Evolutionary conservation across 345 rosid genomes (phyloP).

Genomic region (Cardamine chenopodiifolia): DNA sequence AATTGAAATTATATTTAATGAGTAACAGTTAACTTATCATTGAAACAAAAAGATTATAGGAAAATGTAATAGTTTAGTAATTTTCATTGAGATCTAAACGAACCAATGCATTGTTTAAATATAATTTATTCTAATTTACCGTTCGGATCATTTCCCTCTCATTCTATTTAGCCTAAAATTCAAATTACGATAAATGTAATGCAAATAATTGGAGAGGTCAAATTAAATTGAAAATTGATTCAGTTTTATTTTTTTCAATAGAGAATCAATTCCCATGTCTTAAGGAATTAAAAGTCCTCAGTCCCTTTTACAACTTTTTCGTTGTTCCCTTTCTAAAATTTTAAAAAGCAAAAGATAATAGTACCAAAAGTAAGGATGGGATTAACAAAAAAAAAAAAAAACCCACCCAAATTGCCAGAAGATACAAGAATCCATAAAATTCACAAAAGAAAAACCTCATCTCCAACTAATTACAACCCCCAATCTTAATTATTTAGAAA

Average conservation of each 20-base stretch:
- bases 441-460: constrained; percentile 15
- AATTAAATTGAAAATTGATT: neutral
- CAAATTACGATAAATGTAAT: no score
- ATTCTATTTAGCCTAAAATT: no score
- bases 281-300: constrained; percentile 21
- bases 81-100: no score
- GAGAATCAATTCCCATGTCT: constrained; percentile 35
- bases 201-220: constrained; percentile 10
- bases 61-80: no score
- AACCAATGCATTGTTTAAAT: no score
- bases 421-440: constrained; percentile 21
- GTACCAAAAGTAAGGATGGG: constrained; percentile 14
- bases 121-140: no score
- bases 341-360: constrained; percentile 20
- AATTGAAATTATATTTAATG: no score
- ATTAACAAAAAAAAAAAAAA: constrained; percentile 4
- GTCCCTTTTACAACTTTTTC: constrained; percentile 19
- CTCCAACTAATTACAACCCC: constrained; percentile 38
- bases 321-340: constrained; percentile 6
- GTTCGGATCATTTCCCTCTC: no score
- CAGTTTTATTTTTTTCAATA: neutral
- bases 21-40: no score
- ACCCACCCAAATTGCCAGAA: constrained; percentile 33
- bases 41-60: no score
- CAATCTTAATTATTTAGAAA: constrained; percentile 24